phyloP scores from a whole-genome alignment of 1,139 yeast genomes.

The Pichia kudriavzevii region DNA sequence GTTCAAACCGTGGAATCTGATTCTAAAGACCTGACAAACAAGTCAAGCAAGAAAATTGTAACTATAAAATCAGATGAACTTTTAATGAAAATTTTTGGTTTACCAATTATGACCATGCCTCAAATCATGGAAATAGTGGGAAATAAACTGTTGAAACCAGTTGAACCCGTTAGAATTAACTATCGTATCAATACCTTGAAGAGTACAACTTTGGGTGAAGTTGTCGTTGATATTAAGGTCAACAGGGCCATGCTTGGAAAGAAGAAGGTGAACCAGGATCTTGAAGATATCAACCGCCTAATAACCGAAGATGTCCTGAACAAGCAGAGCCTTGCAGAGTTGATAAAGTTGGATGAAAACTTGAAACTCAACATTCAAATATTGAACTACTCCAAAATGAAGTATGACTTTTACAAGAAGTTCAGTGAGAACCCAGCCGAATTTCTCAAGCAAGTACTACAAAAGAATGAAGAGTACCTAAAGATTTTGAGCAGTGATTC shows the following conservation, averaged over 20 bases:
- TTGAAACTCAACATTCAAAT: conserved; percentile 45
- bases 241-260: conserved; percentile 22
- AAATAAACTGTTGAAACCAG: conserved; percentile 54
- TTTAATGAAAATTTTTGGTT: conserved; percentile 49
- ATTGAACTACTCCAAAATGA: conserved; percentile 47
- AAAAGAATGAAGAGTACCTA: conserved; percentile 48
- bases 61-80: conserved; percentile 63
- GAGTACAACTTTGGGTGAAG: conserved; percentile 75
- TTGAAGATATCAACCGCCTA: conserved; percentile 29
- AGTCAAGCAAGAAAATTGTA: conserved; percentile 20
- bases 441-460: conserved; percentile 46
- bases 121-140: conserved; percentile 69
- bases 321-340: conserved; percentile 28
- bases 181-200: conserved; percentile 70
- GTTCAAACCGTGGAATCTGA: conserved; percentile 32
- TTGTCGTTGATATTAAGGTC: conserved; percentile 66
- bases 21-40: conserved; percentile 7
- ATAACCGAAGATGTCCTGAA: conserved; percentile 25
- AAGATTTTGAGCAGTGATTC: conserved; percentile 73
- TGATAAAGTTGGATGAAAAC: conserved; percentile 39
- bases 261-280: conserved; percentile 24
- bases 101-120: conserved; percentile 52
- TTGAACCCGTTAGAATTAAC: conserved; percentile 70
- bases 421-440: conserved; percentile 70
- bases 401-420: conserved; percentile 65